phyloP scores from a whole-genome alignment of 768 basidiomycete genomes.

The Podaxis sp. region DNA sequence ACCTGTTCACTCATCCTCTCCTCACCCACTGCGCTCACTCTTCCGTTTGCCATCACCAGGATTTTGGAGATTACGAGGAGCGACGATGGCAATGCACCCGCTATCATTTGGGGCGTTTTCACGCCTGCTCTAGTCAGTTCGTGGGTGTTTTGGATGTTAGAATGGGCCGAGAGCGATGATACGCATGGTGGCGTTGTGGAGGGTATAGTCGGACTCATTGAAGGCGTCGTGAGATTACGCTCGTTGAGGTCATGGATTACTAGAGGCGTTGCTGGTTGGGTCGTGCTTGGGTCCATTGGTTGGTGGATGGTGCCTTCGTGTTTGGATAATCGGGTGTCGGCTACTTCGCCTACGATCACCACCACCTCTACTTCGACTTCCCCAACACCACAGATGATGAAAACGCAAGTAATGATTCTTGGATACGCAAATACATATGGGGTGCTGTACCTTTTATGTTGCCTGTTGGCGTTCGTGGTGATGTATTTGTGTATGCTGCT shows the following conservation, averaged over 20 bases:
- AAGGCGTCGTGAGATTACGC: constrained; percentile 36
- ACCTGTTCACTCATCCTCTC: constrained; percentile 55
- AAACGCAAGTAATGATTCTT: constrained; percentile 49
- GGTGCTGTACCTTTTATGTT: constrained; percentile 82
- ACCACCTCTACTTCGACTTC: neutral
- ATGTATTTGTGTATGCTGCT: constrained; percentile 72
- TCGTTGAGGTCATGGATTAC: constrained; percentile 60
- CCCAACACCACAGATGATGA: constrained; percentile 16
- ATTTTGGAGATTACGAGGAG: constrained; percentile 70
- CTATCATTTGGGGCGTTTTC: constrained; percentile 62
- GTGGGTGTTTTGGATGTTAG: constrained; percentile 74
- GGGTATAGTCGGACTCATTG: neutral
- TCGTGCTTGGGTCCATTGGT: constrained; percentile 51
- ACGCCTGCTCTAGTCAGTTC: constrained; percentile 59
- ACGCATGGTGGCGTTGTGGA: neutral
- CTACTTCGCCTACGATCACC: no score
- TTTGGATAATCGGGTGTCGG: constrained; percentile 51
- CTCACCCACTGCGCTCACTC: constrained; percentile 49
- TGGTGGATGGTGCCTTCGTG: constrained; percentile 81
- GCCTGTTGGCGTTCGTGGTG: constrained; percentile 61
- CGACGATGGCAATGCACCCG: constrained; percentile 66
- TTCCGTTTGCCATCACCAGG: constrained; percentile 55
- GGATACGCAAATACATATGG: constrained; percentile 91
- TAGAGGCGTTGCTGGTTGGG: constrained; percentile 49
- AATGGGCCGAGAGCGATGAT: constrained; percentile 72